Base-by-base conservation (phyloP, 306 rosid genomes). In the Senna siamea region DNA sequence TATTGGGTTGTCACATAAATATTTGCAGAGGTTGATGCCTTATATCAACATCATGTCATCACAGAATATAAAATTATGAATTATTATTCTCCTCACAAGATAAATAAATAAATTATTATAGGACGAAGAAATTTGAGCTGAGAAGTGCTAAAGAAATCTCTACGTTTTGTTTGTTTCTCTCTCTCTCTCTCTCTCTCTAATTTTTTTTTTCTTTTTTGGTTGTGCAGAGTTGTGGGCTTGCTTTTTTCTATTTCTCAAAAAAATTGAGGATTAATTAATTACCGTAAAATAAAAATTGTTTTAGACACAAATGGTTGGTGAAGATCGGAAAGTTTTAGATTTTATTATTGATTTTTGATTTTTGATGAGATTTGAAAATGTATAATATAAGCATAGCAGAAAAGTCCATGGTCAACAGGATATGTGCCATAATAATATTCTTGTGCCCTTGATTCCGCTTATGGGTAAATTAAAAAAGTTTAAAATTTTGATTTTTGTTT, bases 21-120 rank as follows among this genome's bases (percentile, higher is more conserved):
- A 75, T 72, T 69, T 61, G 20, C 65, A 58, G 28, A 26, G 22
- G 69, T 0, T n/a, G 41, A 0, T 30, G n/a, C n/a, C 9, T 22
- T 11, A 20, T 64, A 73, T 88, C 83, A 82, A 77, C 83, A 73
- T 80, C 84, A 79, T 83, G 89, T 73, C 87, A 82, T 84, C 91
- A 77, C 65, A 72, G 46, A 83, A 80, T 65, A 81, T 43, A 22
- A 74, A 62, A 76, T 56, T 60, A 59, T 71, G 66, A 35, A 48
- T 56, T 57, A 28, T 17, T 69, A 70, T 30, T 55, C 77, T 66
- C 68, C 40, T 26, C 69, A 48, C 11, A 9, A 44, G 28, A 70
- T 28, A 6, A 32, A 58, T 46, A 46, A 20, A 48, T 30, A 17
- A 59, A n/a, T 37, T 20, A 12, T 11, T 11, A 43, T 9, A 43